These are phyloP conservation scores for Datura wrightii DNA, from an alignment of 257 asterid species.

Conservation along the genomic window DNA sequence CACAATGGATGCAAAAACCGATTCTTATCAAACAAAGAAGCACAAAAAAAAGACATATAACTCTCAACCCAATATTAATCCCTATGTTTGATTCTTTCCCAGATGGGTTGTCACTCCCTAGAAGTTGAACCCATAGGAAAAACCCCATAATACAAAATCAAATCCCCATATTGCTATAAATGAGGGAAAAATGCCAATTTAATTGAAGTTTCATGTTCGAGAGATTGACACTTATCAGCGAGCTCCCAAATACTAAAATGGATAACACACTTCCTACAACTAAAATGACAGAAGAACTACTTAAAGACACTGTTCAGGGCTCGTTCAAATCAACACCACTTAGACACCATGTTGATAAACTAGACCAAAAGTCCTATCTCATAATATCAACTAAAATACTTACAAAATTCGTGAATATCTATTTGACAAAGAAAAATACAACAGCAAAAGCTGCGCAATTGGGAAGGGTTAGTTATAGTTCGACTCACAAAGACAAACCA, in stretches of 20 bases:
- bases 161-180: not conserved
- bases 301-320: not conserved
- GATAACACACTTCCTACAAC: not conserved
- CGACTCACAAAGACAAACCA: not conserved
- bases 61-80: not conserved
- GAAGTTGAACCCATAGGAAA: not conserved
- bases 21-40: not conserved
- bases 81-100: not conserved
- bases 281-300: not conserved
- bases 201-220: not conserved
- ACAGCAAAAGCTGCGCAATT: not conserved
- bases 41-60: not conserved
- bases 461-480: not conserved
- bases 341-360: not conserved
- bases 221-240: not conserved
- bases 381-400: not conserved
- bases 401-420: not conserved
- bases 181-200: not conserved
- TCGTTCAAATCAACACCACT: not conserved
- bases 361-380: not conserved
- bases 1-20: not conserved
- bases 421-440: not conserved
- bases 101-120: not conserved
- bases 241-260: not conserved
- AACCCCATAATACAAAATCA: too few relatives aligned